Percentiles rank a stretch among this genome's conserved stretches.
Evolutionary conservation across 2,329 filamentous ascomycete genomes (phyloP).

Genomic region (Phialophora macrospora): DNA sequence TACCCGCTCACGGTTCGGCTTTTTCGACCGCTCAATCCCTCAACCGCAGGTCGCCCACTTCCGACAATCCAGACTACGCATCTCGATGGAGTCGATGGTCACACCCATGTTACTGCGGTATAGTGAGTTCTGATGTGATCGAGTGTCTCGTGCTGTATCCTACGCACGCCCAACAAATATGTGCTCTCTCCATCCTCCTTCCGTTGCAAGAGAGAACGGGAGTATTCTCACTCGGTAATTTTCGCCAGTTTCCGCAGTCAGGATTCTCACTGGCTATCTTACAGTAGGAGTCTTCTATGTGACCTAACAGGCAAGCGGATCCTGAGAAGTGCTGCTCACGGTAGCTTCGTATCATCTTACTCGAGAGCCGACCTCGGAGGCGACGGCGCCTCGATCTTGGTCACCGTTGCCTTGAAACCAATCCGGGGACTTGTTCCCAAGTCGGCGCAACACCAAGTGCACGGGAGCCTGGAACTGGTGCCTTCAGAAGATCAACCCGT

Average conservation of each 20-base stretch:
- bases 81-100: constrained; percentile 14
- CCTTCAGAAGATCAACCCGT: neutral
- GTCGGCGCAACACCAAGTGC: neutral
- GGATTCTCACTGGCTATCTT: neutral
- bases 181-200: neutral
- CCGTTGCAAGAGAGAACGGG: neutral
- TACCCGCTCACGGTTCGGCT: constrained; percentile 7
- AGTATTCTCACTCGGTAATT: constrained; percentile 6
- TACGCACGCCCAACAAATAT: constrained; percentile 29
- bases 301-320: neutral
- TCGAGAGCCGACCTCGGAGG: neutral
- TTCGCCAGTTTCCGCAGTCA: neutral
- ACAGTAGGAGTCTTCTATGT: neutral
- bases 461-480: neutral
- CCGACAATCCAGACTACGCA: constrained; percentile 10
- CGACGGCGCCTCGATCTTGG: neutral
- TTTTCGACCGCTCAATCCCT: neutral
- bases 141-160: constrained; percentile 22
- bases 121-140: constrained; percentile 11
- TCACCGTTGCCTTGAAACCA: neutral
- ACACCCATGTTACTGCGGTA: constrained; percentile 1
- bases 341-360: neutral
- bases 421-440: neutral
- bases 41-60: constrained; percentile 1
- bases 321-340: neutral